Base-by-base conservation (phyloP, 2,329 filamentous ascomycete genomes). In the Cordyceps cicadae region DNA sequence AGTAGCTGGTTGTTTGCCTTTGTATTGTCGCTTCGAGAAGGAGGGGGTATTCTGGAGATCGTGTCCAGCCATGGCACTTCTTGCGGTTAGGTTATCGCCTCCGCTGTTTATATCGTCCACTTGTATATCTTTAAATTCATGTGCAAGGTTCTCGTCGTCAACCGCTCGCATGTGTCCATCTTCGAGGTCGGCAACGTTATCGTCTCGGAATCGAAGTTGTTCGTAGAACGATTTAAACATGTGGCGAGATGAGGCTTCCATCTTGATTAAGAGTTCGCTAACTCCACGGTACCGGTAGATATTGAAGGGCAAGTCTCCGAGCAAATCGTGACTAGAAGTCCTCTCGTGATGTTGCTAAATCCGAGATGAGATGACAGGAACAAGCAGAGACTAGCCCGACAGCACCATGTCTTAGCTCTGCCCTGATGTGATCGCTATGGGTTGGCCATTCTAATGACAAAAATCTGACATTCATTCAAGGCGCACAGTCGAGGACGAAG, bases 91-190 rank as follows among this genome's bases (percentile, higher is more conserved):
- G 26, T 72, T 77, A 63, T 80, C 84, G 45, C 78, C 79, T 12
- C 75, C 76, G 3, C 76, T 70, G 5, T 69, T 74, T 6, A 82
- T 70, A 5, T 71, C 74, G 41, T 79, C 78, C 1, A 80, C 67
- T 57, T 82, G 79, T 50, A 79, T 76, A 49, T 81, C 77, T 46
- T 77, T 75, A 59, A 84, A 81, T 29, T 78, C 68, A 55, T 82
- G 75, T 48, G 76, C 76, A 7, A 83, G 68, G 63, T 83, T 83
- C 66, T 82, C 78, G 63, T 83, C 79, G 65, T 84, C 81, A 6
- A 83, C 62, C 24, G 72, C 71, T n/a, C 76, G 68, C 2, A 74
- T 77, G 4, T 73, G 73, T 50, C 72, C 72, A 39, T 74, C 72
- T 63, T 81, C 77, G 26, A 71, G 63, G 59, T 80, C 79, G 54